A percentile compares a stretch with the other conserved stretches of the same genome.
These are phyloP conservation scores for Nitzschia palea DNA, from an alignment of 108 stramenopile species.

Conservation along the genomic window DNA sequence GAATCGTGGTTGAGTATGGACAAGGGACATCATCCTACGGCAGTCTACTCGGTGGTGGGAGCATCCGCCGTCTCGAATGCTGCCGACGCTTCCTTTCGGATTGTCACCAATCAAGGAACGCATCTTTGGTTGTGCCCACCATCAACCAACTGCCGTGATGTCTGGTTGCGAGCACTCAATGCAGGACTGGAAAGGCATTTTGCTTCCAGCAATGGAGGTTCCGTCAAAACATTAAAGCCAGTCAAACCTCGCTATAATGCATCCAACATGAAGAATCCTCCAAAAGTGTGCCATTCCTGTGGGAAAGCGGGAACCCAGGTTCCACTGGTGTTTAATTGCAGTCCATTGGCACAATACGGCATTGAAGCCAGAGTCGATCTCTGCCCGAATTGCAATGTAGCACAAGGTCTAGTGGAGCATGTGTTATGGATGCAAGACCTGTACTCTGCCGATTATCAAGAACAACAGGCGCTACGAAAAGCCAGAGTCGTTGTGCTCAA, in stretches of 20 bases:
- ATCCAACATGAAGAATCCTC: slow-evolving; percentile 11
- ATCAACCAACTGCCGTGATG: slow-evolving; percentile 57
- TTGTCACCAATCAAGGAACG: slow-evolving; percentile 77
- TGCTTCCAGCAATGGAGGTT: slow-evolving; percentile 2
- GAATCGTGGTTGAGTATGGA: slow-evolving; percentile 55
- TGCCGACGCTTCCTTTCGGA: slow-evolving; percentile 42
- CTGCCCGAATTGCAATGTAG: slow-evolving; percentile 61
- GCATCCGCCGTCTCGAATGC: slow-evolving; percentile 43
- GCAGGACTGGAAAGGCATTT: slow-evolving; percentile 64
- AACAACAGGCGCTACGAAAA: slow-evolving; percentile 46
- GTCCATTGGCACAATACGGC: slow-evolving; percentile 74
- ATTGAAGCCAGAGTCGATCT: slow-evolving; percentile 66
- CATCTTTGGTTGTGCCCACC: slow-evolving; percentile 70
- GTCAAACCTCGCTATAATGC: slow-evolving; percentile 18
- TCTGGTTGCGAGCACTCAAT: slow-evolving; percentile 77
- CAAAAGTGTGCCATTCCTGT: slow-evolving; percentile 42
- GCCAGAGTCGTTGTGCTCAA: slow-evolving; percentile 33
- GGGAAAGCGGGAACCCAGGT: slow-evolving; percentile 34
- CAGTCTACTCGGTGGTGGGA: slow-evolving; percentile 64
- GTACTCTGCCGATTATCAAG: slow-evolving; percentile 57
- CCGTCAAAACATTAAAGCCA: slow-evolving; percentile 6
- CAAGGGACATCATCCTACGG: slow-evolving; percentile 65
- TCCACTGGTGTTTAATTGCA: slow-evolving; percentile 24
- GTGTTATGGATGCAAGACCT: slow-evolving; percentile 52
- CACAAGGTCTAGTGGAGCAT: slow-evolving; percentile 73